These are phyloP conservation scores for Populus hybrid DNA, from an alignment of 441 rosid species.

Conservation along the genomic window DNA sequence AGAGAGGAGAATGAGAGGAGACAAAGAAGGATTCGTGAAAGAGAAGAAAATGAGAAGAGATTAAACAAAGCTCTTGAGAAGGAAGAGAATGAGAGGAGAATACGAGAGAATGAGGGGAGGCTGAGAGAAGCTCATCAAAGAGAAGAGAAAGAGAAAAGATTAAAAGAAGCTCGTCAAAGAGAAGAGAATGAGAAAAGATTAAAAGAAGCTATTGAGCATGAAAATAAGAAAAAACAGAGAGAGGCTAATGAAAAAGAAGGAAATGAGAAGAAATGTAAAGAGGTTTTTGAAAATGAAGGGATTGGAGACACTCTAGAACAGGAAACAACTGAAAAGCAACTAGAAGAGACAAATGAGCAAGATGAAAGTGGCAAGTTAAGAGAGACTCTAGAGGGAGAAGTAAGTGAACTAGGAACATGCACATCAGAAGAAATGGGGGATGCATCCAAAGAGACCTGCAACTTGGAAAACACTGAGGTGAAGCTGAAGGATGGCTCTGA, in stretches of 20 bases:
- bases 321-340: conserved; percentile 8
- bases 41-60: conserved; percentile 43
- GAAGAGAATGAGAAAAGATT: conserved; percentile 25
- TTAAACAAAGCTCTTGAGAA: conserved; percentile 35
- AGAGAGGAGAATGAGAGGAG: conserved; percentile 39
- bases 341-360: conserved; percentile 18
- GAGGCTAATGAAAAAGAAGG: conserved; percentile 36
- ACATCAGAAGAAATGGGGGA: conserved; percentile 25
- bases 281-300: conserved; percentile 15
- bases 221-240: conserved; percentile 32
- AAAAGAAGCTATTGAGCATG: conserved; percentile 35
- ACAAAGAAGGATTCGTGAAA: conserved; percentile 34
- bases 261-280: conserved; percentile 25
- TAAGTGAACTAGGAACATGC: conserved; percentile 19
- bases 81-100: conserved; percentile 37
- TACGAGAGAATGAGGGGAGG: conserved; percentile 39
- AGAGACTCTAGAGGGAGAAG: conserved; percentile 25
- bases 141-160: conserved; percentile 24
- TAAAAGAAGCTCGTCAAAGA: conserved; percentile 11
- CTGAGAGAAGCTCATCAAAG: conserved; percentile 15
- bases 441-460: conserved; percentile 15
- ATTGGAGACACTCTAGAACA: neutral
- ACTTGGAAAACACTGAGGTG: conserved; percentile 28
- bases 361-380: conserved; percentile 13
- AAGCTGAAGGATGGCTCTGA: conserved; percentile 17